Evolutionary conservation across 2,329 filamentous ascomycete genomes (phyloP).

Genomic region (Epichloe baconii): DNA sequence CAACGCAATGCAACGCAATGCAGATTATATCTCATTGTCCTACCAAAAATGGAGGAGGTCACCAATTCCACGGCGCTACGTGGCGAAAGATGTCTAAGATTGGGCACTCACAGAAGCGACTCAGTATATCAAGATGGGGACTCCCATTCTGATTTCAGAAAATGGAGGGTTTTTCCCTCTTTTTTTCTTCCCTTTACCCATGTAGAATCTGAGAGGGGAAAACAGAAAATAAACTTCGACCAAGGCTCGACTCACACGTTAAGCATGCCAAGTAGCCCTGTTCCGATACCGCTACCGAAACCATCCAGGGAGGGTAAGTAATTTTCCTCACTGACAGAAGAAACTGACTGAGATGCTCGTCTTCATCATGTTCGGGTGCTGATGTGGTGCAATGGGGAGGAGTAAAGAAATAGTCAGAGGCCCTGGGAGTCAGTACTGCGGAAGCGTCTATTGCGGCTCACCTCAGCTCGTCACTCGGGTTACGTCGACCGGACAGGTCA

Average conservation of each 20-base stretch:
- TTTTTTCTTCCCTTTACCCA: background rate
- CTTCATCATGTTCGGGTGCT: background rate
- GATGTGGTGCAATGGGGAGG: background rate
- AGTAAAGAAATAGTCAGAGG: background rate
- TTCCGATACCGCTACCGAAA: slow-evolving; percentile 3
- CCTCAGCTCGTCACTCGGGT: slow-evolving; percentile 4
- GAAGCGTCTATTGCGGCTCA: slow-evolving; percentile 7
- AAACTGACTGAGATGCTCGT: background rate
- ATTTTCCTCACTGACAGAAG: no score
- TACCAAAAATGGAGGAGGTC: background rate
- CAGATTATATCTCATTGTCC: slow-evolving; percentile 1
- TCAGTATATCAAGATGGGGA: background rate
- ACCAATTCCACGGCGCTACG: background rate
- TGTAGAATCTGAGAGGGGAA: background rate
- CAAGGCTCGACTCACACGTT: background rate
- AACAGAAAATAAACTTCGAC: background rate
- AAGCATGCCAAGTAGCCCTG: slow-evolving; percentile 4
- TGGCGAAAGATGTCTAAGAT: background rate
- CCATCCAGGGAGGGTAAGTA: slow-evolving; percentile 1
- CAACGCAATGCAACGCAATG: background rate
- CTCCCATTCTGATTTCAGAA: background rate
- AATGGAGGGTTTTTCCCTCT: background rate
- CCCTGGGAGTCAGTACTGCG: slow-evolving; percentile 6
- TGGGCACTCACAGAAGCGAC: background rate
- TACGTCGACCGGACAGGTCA: slow-evolving; percentile 1